These are phyloP conservation scores for Lipomyces oligophaga DNA, from an alignment of 805 yeast species.

Conservation along the genomic window DNA sequence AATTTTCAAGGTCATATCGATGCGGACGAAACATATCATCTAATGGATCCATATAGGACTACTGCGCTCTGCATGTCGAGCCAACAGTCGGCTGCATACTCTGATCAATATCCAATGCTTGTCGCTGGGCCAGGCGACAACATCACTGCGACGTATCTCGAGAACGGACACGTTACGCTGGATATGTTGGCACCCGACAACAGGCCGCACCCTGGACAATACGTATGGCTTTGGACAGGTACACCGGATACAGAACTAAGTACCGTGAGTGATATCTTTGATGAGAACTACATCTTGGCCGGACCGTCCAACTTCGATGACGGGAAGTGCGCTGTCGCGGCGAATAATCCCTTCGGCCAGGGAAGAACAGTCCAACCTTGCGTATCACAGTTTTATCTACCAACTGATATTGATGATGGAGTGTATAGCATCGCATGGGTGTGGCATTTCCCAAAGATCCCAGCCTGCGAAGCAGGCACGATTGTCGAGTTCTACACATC, in stretches of 20 bases:
- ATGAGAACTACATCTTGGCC: constrained; percentile 17
- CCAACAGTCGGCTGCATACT: constrained; percentile 23
- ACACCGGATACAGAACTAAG: constrained; percentile 21
- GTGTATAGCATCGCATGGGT: constrained; percentile 28
- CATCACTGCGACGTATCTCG: constrained; percentile 22
- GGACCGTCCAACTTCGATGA: constrained; percentile 30
- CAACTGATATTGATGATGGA: constrained; percentile 18
- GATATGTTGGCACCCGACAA: constrained; percentile 28
- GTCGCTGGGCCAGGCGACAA: constrained; percentile 24
- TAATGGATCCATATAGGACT: constrained; percentile 19
- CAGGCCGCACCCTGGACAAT: constrained; percentile 29
- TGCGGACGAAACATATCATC: constrained; percentile 25
- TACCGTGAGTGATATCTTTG: constrained; percentile 17
- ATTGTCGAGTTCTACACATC: constrained; percentile 29
- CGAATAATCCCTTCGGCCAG: constrained; percentile 11
- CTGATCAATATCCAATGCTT: constrained; percentile 28
- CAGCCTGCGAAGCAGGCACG: constrained; percentile 14
- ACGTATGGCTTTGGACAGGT: constrained; percentile 27
- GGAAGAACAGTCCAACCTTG: constrained; percentile 23
- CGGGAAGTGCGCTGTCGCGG: constrained; percentile 26
- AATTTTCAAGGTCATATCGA: constrained; percentile 28
- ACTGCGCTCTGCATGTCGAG: constrained; percentile 17
- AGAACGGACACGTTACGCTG: constrained; percentile 30
- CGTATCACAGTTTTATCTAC: constrained; percentile 19
- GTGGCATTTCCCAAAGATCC: constrained; percentile 31